phyloP scores from a whole-genome alignment of 345 rosid species.

The Odontarrhena argentea region DNA sequence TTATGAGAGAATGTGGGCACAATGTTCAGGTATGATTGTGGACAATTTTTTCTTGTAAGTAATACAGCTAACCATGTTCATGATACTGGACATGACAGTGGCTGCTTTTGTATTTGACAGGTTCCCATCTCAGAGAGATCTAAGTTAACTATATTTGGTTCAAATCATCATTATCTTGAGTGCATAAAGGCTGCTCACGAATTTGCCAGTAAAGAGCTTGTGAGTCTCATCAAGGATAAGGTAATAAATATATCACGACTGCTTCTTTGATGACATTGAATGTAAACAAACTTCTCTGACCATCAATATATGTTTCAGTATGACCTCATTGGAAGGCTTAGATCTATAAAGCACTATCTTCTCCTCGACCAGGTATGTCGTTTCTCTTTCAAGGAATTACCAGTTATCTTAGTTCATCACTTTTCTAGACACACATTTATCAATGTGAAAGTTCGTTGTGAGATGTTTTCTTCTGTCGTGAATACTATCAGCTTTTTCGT shows the following conservation, averaged over 20 bases:
- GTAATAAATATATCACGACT: constrained; percentile 41
- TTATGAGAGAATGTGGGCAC: constrained; percentile 99
- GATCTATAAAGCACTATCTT: constrained; percentile 93
- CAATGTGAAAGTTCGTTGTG: constrained; percentile 18
- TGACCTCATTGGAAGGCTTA: constrained; percentile 85
- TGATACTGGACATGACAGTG: constrained; percentile 21
- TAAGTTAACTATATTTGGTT: constrained; percentile 75
- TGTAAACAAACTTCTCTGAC: constrained; percentile 25
- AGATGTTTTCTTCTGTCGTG: constrained; percentile 14
- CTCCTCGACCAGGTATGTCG: constrained; percentile 92
- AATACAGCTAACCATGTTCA: constrained; percentile 3
- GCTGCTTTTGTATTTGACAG: constrained; percentile 42
- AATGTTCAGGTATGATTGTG: constrained; percentile 70
- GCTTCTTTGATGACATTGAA: constrained; percentile 18
- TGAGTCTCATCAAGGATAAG: constrained; percentile 83
- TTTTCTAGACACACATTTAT: constrained; percentile 15
- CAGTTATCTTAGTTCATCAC: constrained; percentile 20
- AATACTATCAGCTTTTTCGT: constrained; percentile 18
- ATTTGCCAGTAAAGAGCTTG: constrained; percentile 84
- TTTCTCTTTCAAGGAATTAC: constrained; percentile 9
- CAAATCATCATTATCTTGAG: constrained; percentile 93
- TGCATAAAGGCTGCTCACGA: constrained; percentile 91
- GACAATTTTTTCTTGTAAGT: constrained; percentile 10
- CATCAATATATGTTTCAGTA: constrained; percentile 53
- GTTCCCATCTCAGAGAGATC: constrained; percentile 84